Evolutionary conservation across 805 yeast species (phyloP).

Genomic region (Metschnikowia lachancei): DNA sequence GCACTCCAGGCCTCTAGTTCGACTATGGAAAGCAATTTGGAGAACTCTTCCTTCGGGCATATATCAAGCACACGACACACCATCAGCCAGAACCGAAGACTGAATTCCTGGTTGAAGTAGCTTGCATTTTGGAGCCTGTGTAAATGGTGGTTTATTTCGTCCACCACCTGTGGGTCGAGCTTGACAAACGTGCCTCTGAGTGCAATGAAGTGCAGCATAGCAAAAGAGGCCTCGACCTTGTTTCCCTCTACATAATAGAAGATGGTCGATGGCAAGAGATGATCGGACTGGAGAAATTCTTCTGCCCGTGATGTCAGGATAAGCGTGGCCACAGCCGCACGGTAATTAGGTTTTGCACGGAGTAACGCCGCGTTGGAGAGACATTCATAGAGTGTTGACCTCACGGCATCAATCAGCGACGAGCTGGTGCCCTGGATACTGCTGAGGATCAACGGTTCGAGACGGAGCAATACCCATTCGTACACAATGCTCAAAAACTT

Average conservation of each 20-base stretch:
- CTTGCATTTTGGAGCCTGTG: constrained; percentile 53
- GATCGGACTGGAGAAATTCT: constrained; percentile 4
- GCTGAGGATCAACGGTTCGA: constrained; percentile 10
- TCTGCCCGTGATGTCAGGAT: constrained; percentile 4
- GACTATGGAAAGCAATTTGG: constrained; percentile 28
- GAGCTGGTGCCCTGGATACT: constrained; percentile 1
- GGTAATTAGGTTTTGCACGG: constrained; percentile 36
- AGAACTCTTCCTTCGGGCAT: constrained; percentile 7
- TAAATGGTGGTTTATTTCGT: constrained; percentile 55
- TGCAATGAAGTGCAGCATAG: constrained; percentile 27
- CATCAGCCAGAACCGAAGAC: constrained; percentile 49
- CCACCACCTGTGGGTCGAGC: constrained; percentile 32
- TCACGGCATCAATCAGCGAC: constrained; percentile 6
- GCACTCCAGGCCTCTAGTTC: constrained; percentile 34
- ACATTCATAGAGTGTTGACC: constrained; percentile 38
- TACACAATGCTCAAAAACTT: constrained; percentile 31
- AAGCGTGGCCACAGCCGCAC: constrained; percentile 27
- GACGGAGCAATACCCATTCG: constrained; percentile 35
- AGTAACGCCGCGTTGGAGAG: constrained; percentile 51
- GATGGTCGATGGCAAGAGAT: constrained; percentile 47
- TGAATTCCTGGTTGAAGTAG: constrained; percentile 41
- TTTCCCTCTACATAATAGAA: constrained; percentile 57
- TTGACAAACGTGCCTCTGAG: constrained; percentile 1
- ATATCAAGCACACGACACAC: constrained; percentile 35
- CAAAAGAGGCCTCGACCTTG: constrained; percentile 47